These are phyloP conservation scores for Podospora fimiseda DNA, from an alignment of 495 filamentous ascomycete genomes.

Conservation along the genomic window DNA sequence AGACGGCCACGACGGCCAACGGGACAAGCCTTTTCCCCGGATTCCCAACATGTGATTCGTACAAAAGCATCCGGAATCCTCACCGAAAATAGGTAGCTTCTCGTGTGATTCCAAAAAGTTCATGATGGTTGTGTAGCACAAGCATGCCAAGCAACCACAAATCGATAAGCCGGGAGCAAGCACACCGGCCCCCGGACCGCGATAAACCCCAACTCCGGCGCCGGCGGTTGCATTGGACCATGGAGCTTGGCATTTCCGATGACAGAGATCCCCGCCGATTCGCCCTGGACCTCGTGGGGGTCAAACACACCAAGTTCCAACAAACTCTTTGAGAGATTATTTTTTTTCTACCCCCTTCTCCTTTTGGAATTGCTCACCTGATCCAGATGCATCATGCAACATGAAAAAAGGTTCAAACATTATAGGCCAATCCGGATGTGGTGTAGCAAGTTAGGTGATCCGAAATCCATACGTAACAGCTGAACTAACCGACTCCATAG, in stretches of 20 bases:
- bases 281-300: not conserved
- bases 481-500: too few species aligned
- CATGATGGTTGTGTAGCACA: too few species aligned
- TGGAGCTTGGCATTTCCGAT: not conserved
- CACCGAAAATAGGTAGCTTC: too few species aligned
- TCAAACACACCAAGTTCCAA: not conserved
- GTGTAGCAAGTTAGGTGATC: not conserved
- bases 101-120: too few species aligned
- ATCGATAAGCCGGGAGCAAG: not conserved
- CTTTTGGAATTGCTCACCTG: not conserved
- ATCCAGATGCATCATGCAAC: not conserved
- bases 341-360: too few species aligned
- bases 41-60: too few species aligned
- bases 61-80: too few species aligned
- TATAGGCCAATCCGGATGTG: not conserved
- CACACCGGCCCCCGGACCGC: not conserved
- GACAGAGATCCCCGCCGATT: slow-evolving; percentile 1
- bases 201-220: not conserved
- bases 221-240: slow-evolving; percentile 3
- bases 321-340: too few species aligned
- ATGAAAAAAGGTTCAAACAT: not conserved
- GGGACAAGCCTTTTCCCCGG: too few species aligned
- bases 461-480: too few species aligned
- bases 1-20: too few species aligned
- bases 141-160: not conserved